phyloP scores from a whole-genome alignment of 129 eudicot genomes.

The Lactuca sativa region DNA sequence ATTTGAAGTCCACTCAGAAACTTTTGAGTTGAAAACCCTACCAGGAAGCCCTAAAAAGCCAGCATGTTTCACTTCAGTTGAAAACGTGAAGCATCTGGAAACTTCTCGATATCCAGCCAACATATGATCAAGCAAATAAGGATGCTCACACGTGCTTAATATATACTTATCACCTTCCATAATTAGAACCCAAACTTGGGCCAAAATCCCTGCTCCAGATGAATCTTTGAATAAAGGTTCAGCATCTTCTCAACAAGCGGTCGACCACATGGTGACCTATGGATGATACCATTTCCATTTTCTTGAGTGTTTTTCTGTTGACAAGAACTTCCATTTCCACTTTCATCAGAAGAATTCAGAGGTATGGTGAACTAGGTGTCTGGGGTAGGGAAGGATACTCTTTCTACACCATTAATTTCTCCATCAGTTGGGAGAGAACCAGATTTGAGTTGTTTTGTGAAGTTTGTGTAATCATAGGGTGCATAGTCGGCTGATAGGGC shows the following conservation, averaged over 20 bases:
- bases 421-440: slow-evolving; percentile 31
- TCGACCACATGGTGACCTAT: slow-evolving; percentile 36
- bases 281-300: slow-evolving; percentile 29
- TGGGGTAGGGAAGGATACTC: slow-evolving; percentile 15
- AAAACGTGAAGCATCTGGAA: slow-evolving; percentile 70
- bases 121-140: slow-evolving; percentile 73
- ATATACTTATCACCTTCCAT: slow-evolving; percentile 56
- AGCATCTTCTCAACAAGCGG: slow-evolving; percentile 82
- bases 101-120: slow-evolving; percentile 85
- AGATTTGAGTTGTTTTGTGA: slow-evolving; percentile 35
- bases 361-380: slow-evolving; percentile 19
- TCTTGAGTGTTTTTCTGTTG: slow-evolving; percentile 29
- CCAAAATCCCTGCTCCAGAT: slow-evolving; percentile 79
- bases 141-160: slow-evolving; percentile 88
- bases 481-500: slow-evolving; percentile 39
- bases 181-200: slow-evolving; percentile 92
- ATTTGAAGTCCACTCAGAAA: slow-evolving; percentile 95
- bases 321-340: slow-evolving; percentile 21
- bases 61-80: slow-evolving; percentile 62
- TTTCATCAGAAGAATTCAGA: slow-evolving; percentile 32
- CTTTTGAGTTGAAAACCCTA: slow-evolving; percentile 72
- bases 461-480: slow-evolving; percentile 42
- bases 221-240: slow-evolving; percentile 66
- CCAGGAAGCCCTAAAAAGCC: slow-evolving; percentile 77
- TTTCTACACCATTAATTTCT: slow-evolving; percentile 29